phyloP scores from a whole-genome alignment of 371 early-diverging fungal species.

The Mortierella sp. region DNA sequence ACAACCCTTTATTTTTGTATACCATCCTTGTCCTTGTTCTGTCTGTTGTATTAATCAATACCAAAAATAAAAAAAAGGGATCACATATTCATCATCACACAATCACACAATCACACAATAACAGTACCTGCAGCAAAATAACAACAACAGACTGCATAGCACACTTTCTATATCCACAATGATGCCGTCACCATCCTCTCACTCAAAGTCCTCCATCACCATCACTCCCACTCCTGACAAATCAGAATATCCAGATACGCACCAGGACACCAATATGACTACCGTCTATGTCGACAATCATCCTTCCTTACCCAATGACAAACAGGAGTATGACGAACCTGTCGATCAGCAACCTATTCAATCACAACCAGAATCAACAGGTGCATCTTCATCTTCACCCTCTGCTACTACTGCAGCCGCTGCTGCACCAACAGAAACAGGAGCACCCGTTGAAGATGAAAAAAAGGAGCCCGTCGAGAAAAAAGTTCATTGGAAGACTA shows the following conservation, averaged over 20 bases:
- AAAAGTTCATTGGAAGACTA: slow-evolving; percentile 35
- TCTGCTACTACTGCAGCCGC: neutral
- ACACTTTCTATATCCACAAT: too few relatives aligned
- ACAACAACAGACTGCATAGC: too few relatives aligned
- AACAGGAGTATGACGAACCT: neutral
- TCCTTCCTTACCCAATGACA: neutral
- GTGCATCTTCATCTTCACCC: neutral
- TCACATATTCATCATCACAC: too few relatives aligned
- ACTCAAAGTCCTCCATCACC: neutral
- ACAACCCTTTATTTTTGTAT: neutral
- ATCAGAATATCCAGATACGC: slow-evolving; percentile 3
- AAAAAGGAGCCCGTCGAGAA: neutral
- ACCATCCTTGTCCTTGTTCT: too few relatives aligned
- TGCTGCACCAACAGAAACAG: neutral
- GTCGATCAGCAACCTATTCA: neutral
- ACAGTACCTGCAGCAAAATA: too few relatives aligned
- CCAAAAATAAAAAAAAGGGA: too few relatives aligned
- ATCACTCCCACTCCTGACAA: neutral
- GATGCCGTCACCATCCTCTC: neutral
- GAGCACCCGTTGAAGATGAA: neutral
- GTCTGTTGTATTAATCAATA: too few relatives aligned
- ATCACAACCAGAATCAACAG: neutral
- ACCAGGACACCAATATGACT: neutral
- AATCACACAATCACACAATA: too few relatives aligned
- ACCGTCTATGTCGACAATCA: neutral